Conservation (phyloP, 1,284 basidiomycete genomes). For the Apiotrichum laibachii region DNA sequence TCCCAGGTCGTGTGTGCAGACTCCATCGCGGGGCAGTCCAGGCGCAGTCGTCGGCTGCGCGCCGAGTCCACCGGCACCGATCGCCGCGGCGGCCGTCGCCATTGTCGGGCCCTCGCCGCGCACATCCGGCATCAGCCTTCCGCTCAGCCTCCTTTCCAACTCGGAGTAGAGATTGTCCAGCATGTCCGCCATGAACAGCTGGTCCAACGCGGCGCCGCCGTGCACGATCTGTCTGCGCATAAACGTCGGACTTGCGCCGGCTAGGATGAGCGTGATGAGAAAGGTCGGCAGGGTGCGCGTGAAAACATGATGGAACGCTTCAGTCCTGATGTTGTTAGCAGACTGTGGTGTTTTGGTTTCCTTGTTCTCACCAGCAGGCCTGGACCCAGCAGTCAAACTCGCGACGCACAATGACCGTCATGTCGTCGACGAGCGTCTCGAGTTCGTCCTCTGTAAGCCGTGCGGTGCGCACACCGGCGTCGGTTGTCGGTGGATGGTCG, state of each 20-base stretch:
- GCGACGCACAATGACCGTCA: constrained; percentile 43
- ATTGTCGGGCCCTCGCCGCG: constrained; percentile 20
- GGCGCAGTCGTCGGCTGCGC: constrained; percentile 18
- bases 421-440: constrained; percentile 44
- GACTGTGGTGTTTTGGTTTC: too few species aligned
- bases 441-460: constrained; percentile 41
- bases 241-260: constrained; percentile 42
- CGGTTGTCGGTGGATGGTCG: constrained; percentile 24
- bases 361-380: constrained; percentile 47
- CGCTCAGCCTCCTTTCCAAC: constrained; percentile 43
- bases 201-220: constrained; percentile 46
- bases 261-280: constrained; percentile 48
- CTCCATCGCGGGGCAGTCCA: constrained; percentile 19
- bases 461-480: constrained; percentile 23
- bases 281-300: constrained; percentile 47
- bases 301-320: constrained; percentile 51
- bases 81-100: constrained; percentile 18
- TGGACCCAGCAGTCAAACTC: constrained; percentile 52
- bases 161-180: constrained; percentile 45
- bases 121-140: constrained; percentile 14
- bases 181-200: constrained; percentile 46
- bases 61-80: constrained; percentile 23
- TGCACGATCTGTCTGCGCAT: constrained; percentile 49
- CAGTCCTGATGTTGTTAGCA: constrained; percentile 35
- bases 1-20: constrained; percentile 25